phyloP scores from a whole-genome alignment of 2,329 filamentous ascomycete genomes.

The Monosporascus sp. region DNA sequence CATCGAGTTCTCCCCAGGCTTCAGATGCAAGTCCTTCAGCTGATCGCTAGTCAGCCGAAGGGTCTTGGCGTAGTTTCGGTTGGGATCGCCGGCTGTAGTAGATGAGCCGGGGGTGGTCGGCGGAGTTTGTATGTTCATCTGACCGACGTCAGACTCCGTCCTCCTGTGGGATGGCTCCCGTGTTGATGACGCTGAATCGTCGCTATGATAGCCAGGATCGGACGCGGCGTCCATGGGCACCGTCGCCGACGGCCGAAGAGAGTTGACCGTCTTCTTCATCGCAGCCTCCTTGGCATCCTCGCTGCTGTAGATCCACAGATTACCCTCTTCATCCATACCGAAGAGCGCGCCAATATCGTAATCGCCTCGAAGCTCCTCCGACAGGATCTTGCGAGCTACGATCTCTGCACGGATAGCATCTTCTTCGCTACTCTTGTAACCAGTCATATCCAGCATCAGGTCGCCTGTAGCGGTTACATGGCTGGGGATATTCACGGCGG shows the following conservation, averaged over 20 bases:
- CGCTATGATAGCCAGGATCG: slow-evolving; percentile 93
- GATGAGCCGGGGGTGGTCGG: slow-evolving; percentile 66
- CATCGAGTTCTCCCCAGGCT: slow-evolving; percentile 84
- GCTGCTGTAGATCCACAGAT: slow-evolving; percentile 99
- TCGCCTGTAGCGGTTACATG: slow-evolving; percentile 90
- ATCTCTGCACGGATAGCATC: slow-evolving; percentile 88
- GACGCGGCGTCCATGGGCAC: slow-evolving; percentile 75
- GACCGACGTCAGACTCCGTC: slow-evolving; percentile 61
- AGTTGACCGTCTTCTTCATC: slow-evolving; percentile 56
- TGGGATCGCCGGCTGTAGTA: slow-evolving; percentile 57
- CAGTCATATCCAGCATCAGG: slow-evolving; percentile 96
- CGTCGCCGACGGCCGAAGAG: slow-evolving; percentile 40
- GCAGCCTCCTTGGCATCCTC: slow-evolving; percentile 92
- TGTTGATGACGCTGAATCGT: slow-evolving; percentile 57
- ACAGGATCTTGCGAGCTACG: slow-evolving; percentile 85
- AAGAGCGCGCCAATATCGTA: slow-evolving; percentile 96
- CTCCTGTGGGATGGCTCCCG: slow-evolving; percentile 49
- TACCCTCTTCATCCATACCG: slow-evolving; percentile 90
- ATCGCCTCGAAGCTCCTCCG: slow-evolving; percentile 87
- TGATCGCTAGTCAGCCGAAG: slow-evolving; percentile 92
- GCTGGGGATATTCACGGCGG: slow-evolving; percentile 85
- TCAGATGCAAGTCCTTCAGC: slow-evolving; percentile 76
- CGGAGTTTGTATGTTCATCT: slow-evolving; percentile 53
- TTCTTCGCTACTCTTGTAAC: slow-evolving; percentile 90
- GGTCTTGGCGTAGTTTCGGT: slow-evolving; percentile 92